These are phyloP conservation scores for Solanum sejunctum DNA, from an alignment of 257 asterid species.

Conservation along the genomic window DNA sequence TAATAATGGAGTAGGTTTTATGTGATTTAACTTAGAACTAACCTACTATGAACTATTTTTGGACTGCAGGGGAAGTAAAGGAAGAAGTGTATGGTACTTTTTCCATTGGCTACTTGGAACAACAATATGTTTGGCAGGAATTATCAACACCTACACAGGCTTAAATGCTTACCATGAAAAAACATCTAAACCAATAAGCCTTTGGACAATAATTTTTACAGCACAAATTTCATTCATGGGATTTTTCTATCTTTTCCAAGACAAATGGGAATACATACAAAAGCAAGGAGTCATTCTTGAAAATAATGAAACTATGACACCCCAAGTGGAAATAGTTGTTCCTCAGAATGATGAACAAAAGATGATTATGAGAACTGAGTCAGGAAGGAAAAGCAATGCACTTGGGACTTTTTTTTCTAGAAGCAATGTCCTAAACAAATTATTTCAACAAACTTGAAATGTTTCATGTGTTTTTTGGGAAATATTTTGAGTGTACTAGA, in stretches of 20 bases:
- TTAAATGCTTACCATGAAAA: conserved; percentile 46
- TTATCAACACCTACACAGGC: conserved; percentile 59
- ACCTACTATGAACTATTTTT: not conserved
- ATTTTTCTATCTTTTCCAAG: conserved; percentile 64
- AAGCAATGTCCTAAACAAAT: conserved; percentile 55
- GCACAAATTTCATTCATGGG: conserved; percentile 67
- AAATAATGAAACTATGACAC: not conserved
- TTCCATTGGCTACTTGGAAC: conserved; percentile 77
- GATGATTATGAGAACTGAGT: conserved; percentile 11
- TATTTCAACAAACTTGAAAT: conserved; percentile 55
- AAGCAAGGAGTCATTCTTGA: conserved; percentile 33
- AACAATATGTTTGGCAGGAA: conserved; percentile 38
- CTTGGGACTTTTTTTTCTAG: conserved; percentile 56
- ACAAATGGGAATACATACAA: conserved; percentile 69
- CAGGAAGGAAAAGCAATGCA: conserved; percentile 64
- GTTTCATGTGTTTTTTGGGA: not conserved
- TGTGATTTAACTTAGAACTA: not conserved
- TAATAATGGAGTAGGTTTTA: no score
- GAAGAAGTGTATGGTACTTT: conserved; percentile 50
- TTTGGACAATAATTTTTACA: conserved; percentile 59
- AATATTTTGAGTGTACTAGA: not conserved
- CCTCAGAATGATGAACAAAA: not conserved
- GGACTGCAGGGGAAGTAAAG: conserved; percentile 40
- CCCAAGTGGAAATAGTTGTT: conserved; percentile 3
- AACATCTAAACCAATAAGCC: conserved; percentile 39